Evolutionary conservation across 257 asterid genomes (phyloP).

Genomic region (Solanum bulbocastanum): DNA sequence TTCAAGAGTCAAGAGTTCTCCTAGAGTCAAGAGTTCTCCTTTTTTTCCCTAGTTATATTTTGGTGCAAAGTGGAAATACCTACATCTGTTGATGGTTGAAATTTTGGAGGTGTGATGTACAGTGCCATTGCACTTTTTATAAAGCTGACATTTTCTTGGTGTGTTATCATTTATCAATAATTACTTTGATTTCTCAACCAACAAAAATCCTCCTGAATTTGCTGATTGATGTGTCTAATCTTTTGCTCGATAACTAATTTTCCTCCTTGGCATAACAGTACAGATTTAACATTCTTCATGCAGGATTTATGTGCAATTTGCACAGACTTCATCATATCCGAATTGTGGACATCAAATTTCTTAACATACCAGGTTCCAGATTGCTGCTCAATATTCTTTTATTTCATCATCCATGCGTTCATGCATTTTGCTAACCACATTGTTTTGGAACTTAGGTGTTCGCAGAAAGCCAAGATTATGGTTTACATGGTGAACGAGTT

Average conservation of each 20-base stretch:
- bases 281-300: constrained; percentile 20
- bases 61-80: background rate
- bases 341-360: constrained; percentile 93
- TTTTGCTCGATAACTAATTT: background rate
- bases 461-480: constrained; percentile 98
- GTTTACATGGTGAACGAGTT: constrained; percentile 89
- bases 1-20: background rate
- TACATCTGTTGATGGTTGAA: background rate
- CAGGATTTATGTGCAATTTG: constrained; percentile 93
- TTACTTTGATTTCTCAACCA: background rate
- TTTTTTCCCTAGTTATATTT: background rate
- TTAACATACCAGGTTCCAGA: constrained; percentile 78
- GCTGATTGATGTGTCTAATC: background rate
- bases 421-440: background rate
- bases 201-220: background rate
- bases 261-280: constrained; percentile 5
- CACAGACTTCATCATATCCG: constrained; percentile 91
- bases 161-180: background rate
- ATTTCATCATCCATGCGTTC: background rate
- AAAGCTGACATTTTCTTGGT: background rate
- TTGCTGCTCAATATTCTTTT: background rate
- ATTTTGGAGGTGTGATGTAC: background rate
- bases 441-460: constrained; percentile 47
- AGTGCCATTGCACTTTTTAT: background rate
- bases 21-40: background rate